Percentiles rank a stretch among this genome's conserved stretches.
Evolutionary conservation across 306 rosid species (phyloP).

Genomic region (Pyrus pyrifolia): DNA sequence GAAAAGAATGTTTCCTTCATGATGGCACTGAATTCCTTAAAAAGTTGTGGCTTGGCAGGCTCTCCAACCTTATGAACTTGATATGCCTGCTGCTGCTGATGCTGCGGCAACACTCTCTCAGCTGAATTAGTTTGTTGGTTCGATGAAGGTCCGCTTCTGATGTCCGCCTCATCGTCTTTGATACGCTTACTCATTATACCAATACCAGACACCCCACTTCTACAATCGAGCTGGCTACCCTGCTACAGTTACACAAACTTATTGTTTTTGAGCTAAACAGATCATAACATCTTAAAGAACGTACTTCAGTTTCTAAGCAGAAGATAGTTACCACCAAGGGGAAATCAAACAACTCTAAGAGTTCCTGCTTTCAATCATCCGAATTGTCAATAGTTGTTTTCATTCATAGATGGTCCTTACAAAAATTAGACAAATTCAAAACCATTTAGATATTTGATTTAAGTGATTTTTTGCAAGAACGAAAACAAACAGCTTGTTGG

Average conservation of each 20-base stretch:
- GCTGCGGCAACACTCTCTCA: background rate
- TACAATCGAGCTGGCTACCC: background rate
- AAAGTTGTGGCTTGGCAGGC: slow-evolving; percentile 13
- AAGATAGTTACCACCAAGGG: no score
- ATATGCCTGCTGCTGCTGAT: background rate
- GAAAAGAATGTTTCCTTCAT: slow-evolving; percentile 29
- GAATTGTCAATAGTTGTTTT: no score
- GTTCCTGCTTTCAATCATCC: no score
- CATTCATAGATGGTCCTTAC: no score
- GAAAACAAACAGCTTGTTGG: no score
- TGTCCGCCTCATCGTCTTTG: background rate
- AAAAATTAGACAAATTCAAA: no score
- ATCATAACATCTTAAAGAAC: background rate
- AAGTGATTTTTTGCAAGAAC: no score
- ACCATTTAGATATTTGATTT: no score
- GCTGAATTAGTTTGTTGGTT: background rate
- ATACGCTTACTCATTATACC: slow-evolving; percentile 3
- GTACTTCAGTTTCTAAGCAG: background rate
- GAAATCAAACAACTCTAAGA: no score
- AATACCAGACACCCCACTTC: background rate
- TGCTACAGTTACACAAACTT: background rate
- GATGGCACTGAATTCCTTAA: slow-evolving; percentile 6
- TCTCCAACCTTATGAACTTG: slow-evolving; percentile 21
- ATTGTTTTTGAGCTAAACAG: background rate
- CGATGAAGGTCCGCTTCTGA: background rate